Evolutionary conservation across 306 rosid species (phyloP).

Genomic region (Acacia melanoxylon): DNA sequence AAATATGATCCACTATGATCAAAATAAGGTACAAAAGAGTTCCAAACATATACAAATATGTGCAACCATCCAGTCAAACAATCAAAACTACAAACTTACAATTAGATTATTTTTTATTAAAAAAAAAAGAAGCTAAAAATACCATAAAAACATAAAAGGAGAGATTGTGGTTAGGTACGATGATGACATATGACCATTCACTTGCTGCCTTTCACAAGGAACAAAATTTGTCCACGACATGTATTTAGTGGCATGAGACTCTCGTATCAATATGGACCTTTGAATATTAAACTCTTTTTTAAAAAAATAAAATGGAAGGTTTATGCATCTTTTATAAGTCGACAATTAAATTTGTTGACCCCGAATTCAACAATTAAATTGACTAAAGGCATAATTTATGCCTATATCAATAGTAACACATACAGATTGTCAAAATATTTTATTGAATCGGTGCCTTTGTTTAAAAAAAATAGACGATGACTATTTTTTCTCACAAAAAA

Average conservation of each 20-base stretch:
- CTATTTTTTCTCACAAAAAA: too few species aligned
- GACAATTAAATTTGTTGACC: background rate
- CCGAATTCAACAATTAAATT: background rate
- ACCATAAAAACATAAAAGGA: background rate
- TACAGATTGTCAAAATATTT: background rate
- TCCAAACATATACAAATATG: fast-evolving
- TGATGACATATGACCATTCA: background rate
- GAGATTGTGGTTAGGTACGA: background rate
- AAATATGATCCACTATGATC: too few species aligned
- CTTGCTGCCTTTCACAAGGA: background rate
- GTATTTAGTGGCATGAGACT: background rate
- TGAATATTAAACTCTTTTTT: background rate
- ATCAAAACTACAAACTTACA: too few species aligned
- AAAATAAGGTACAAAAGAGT: too few species aligned
- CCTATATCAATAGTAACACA: background rate
- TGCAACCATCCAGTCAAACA: too few species aligned
- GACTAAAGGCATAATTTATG: background rate
- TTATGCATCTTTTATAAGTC: background rate
- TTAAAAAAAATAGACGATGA: too few species aligned
- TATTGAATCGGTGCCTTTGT: background rate
- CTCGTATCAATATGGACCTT: background rate
- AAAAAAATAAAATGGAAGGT: background rate
- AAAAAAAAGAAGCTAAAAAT: too few species aligned
- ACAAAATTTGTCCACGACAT: background rate
- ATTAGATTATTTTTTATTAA: too few species aligned